phyloP scores from a whole-genome alignment of 2,329 filamentous ascomycete genomes.

The Colletotrichum shisoi region DNA sequence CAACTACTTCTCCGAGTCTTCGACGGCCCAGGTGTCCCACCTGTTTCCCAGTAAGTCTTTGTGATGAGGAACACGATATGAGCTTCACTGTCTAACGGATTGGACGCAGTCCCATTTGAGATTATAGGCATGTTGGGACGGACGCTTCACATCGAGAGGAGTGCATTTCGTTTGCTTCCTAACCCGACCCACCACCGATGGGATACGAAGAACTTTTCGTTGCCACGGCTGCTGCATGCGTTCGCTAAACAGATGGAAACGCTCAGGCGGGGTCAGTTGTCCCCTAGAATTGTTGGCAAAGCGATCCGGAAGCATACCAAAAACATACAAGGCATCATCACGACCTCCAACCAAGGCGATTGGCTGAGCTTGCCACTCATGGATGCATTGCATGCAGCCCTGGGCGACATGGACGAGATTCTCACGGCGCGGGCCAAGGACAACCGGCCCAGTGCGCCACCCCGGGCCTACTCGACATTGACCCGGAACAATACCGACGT shows the following conservation, averaged over 20 bases:
- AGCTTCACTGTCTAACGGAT: neutral
- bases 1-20: slow-evolving; percentile 52
- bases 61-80: neutral
- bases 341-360: slow-evolving; percentile 33
- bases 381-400: slow-evolving; percentile 51
- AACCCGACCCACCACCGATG: slow-evolving; percentile 65
- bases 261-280: neutral
- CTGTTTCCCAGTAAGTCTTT: slow-evolving; percentile 57
- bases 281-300: slow-evolving; percentile 7
- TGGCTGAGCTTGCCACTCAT: slow-evolving; percentile 50
- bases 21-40: slow-evolving; percentile 54
- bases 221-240: slow-evolving; percentile 53
- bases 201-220: slow-evolving; percentile 59
- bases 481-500: slow-evolving; percentile 12
- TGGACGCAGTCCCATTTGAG: slow-evolving; percentile 62
- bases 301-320: slow-evolving; percentile 25
- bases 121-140: slow-evolving; percentile 65
- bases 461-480: neutral
- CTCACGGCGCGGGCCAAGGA: slow-evolving; percentile 48
- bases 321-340: slow-evolving; percentile 43
- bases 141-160: slow-evolving; percentile 59
- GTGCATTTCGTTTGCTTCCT: slow-evolving; percentile 62
- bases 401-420: slow-evolving; percentile 55
- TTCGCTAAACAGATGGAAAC: slow-evolving; percentile 47
- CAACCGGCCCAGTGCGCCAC: neutral